phyloP scores from a whole-genome alignment of 106 monocot genomes.

The Posidonia australis region DNA sequence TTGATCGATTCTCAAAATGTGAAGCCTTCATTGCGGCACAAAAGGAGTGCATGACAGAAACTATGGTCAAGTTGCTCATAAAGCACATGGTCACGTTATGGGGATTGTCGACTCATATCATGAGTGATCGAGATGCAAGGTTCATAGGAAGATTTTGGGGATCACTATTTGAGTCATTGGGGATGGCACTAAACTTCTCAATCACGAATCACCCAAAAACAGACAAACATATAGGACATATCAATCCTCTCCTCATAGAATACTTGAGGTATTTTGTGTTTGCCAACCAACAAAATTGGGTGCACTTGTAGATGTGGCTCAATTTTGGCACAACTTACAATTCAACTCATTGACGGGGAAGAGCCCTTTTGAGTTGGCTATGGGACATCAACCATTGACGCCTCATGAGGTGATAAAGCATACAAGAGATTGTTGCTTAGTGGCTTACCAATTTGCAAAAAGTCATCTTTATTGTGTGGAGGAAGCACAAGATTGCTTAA shows the following conservation, averaged over 20 bases:
- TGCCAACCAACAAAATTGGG: no score
- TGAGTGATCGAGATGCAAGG: conserved; percentile 5
- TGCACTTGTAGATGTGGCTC: no score
- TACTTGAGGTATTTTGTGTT: neutral
- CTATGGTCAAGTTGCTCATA: neutral
- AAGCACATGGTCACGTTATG: neutral
- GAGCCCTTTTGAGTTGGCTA: no score
- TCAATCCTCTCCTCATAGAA: neutral
- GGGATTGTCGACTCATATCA: neutral
- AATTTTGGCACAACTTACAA: no score
- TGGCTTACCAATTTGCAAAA: neutral
- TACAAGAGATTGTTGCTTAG: neutral
- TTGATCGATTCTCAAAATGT: neutral
- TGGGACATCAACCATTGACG: neutral
- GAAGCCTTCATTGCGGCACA: neutral
- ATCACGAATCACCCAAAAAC: neutral
- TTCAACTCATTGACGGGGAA: no score
- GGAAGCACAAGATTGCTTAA: neutral
- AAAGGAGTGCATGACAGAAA: no score
- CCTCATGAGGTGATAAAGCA: neutral
- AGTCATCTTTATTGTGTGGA: neutral
- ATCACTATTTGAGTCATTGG: neutral
- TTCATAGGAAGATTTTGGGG: conserved; percentile 1
- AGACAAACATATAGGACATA: neutral
- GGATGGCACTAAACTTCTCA: neutral